A percentile compares a stretch with the other conserved stretches of the same genome.
Evolutionary conservation across 148 eudicot species (phyloP).

Genomic region (Rhododendron ferrugineum): DNA sequence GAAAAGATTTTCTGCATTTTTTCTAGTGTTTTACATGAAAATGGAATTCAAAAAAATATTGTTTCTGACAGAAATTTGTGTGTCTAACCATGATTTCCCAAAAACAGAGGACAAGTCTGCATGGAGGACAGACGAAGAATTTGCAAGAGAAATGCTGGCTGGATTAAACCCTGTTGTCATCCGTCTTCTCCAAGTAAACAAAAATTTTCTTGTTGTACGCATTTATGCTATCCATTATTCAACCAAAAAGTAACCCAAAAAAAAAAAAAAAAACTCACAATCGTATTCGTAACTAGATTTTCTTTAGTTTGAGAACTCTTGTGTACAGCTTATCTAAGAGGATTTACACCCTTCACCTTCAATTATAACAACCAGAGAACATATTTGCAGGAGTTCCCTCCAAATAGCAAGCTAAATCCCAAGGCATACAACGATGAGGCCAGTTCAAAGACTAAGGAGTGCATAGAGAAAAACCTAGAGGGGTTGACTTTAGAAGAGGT

Average conservation of each 20-base stretch:
- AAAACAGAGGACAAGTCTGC: slow-evolving; percentile 62
- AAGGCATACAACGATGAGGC: slow-evolving; percentile 52
- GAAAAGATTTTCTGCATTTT: neutral
- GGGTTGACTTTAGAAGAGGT: slow-evolving; percentile 53
- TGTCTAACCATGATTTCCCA: neutral
- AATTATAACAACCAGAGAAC: neutral
- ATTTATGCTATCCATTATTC: neutral
- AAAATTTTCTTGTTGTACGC: neutral
- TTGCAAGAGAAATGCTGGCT: slow-evolving; percentile 83
- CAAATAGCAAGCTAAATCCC: slow-evolving; percentile 64
- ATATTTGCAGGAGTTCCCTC: slow-evolving; percentile 42
- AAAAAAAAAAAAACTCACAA: neutral
- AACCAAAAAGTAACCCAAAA: neutral
- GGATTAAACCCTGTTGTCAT: slow-evolving; percentile 71
- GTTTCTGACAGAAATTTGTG: neutral
- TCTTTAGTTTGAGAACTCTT: neutral
- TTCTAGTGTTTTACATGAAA: neutral
- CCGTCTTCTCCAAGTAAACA: slow-evolving; percentile 51
- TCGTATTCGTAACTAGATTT: neutral
- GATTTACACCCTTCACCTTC: neutral
- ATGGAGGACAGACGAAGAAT: slow-evolving; percentile 89
- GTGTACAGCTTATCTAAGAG: neutral
- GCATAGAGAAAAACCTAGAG: slow-evolving; percentile 46
- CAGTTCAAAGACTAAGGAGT: slow-evolving; percentile 46
- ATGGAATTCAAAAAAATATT: neutral